Base-by-base conservation (phyloP, 306 rosid genomes). In the Cercis canadensis region DNA sequence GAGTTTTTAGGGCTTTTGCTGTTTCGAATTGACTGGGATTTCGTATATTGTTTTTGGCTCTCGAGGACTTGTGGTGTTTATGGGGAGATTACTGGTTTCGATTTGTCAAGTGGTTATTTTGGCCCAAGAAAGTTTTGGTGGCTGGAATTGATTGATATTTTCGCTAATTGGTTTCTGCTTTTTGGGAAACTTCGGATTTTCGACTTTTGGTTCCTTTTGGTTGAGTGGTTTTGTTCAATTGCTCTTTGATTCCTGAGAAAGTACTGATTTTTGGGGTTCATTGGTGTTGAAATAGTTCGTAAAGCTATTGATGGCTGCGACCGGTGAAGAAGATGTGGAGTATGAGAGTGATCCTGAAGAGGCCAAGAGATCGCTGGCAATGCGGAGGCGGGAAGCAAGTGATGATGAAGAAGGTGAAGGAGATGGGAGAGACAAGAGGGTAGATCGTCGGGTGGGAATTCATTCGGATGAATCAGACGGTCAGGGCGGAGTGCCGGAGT, bases 261-360 rank as follows among this genome's bases (percentile, higher is more conserved):
- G 31, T 21, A 53, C 47, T 44, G 80, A 55, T 75, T 72, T 53
- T 83, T 74, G 62, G 69, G 90, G 75, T 81, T 76, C 67, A 36
- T 57, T 57, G 81, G 75, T 33, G 68, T 75, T 46, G 76, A 41
- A 29, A 33, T 66, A 34, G 53, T 53, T 68, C 5, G 49, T 29
- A 24, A 61, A 45, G 52, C 11, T 17, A 47, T 56, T 47, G 67
- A 89, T 89, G 97, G 89, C 89, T 69, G 21, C 76, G 11, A 56
- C 73, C 24, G 84, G 83, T 40, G 93, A 85, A 80, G 96, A 88
- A 53, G 96, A 92, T 52, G 69, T 85, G 63, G 96, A 89, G 34
- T 92, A 89, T 62, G 96, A 92, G 19, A 92, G 97, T 83, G 97
- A 92, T 86, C 97, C 97, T 5, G 96, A 92, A 74, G 97, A 87